Percentiles rank a stretch among this genome's conserved stretches.
phyloP scores from a whole-genome alignment of 768 basidiomycete species.

The Hydnomerulius pinastri region DNA sequence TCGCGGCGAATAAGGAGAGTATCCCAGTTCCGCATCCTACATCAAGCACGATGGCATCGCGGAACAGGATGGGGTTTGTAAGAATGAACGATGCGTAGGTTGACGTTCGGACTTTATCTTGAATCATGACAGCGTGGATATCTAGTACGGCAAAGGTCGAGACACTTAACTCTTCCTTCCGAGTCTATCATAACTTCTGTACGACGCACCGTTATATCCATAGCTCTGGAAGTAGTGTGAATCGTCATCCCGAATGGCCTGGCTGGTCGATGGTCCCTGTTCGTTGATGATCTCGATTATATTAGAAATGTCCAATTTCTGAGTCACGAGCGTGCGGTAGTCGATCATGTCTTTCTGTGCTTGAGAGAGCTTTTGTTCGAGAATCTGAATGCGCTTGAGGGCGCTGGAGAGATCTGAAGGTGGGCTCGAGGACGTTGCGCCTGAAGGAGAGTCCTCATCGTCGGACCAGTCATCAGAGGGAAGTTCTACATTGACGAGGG shows the following conservation, averaged over 20 bases:
- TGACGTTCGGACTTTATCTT: constrained; percentile 91
- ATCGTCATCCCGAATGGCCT: constrained; percentile 72
- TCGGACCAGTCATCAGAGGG: constrained; percentile 77
- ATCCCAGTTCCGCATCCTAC: constrained; percentile 97
- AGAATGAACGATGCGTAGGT: constrained; percentile 93
- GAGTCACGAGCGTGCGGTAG: constrained; percentile 58
- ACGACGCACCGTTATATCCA: constrained; percentile 70
- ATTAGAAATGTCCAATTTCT: constrained; percentile 49
- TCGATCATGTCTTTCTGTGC: constrained; percentile 63
- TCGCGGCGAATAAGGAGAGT: constrained; percentile 86
- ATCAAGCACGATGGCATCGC: constrained; percentile 85
- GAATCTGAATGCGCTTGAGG: constrained; percentile 48
- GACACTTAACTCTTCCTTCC: neutral
- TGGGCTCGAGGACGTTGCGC: neutral
- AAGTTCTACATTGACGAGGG: constrained; percentile 53
- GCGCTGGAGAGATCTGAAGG: constrained; percentile 36
- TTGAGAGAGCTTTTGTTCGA: constrained; percentile 63
- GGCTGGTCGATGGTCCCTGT: constrained; percentile 23
- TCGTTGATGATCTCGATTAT: constrained; percentile 47
- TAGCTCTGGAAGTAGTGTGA: constrained; percentile 94
- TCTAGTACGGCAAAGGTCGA: constrained; percentile 48
- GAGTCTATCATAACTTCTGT: neutral
- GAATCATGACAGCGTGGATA: constrained; percentile 96
- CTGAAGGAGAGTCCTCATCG: constrained; percentile 46
- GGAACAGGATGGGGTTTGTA: constrained; percentile 77